Base-by-base conservation (phyloP, 306 rosid genomes). In the Carpinus viminea region DNA sequence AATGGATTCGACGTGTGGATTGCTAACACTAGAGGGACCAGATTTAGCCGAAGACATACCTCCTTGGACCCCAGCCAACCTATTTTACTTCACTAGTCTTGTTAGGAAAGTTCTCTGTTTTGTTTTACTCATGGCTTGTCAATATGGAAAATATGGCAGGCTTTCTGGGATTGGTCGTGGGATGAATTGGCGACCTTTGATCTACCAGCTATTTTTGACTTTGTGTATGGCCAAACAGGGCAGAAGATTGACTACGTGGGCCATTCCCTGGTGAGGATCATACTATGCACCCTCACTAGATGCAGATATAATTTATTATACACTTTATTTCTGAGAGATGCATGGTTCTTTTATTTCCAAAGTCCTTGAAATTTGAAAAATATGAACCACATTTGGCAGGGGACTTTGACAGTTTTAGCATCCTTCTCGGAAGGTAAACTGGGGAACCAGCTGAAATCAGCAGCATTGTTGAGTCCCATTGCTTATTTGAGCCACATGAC, bases 1-100 rank as follows among this genome's bases (percentile, higher is more conserved):
- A 80, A 83, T 16, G 97, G 94, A 1, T 95, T 78, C 51, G 99
- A 95, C 34, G 98, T 95, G 17, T 95, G 98, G 98, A 91, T 95
- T 69, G 85, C 92, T 1, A 92, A 93, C 83, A 86, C 91, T 10
- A 88, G 98, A 89, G 99, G 98, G 74, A 95, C 99, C 56, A 83
- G 91, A 70, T 90, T 78, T 51, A 95, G 99, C 80, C 88, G 87
- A 38, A 78, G 84, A 24, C 99, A 92, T 74, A 79, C 56, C 48
- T 74, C 89, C 77, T 77, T 90, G 74, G 83, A 89, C 81, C 82
- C 94, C 7, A 36, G 76, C 61, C 3, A 4, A 12, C 50, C 53
- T 4, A 31, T 2, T 21, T 48, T 38, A 17, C 16, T 28, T 17
- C 61, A 57, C 59, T 47, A 36, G 8, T 0, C 43, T 38, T 4